Conservation (phyloP, 2,329 filamentous ascomycete species). For the Elsinoe perseae region DNA sequence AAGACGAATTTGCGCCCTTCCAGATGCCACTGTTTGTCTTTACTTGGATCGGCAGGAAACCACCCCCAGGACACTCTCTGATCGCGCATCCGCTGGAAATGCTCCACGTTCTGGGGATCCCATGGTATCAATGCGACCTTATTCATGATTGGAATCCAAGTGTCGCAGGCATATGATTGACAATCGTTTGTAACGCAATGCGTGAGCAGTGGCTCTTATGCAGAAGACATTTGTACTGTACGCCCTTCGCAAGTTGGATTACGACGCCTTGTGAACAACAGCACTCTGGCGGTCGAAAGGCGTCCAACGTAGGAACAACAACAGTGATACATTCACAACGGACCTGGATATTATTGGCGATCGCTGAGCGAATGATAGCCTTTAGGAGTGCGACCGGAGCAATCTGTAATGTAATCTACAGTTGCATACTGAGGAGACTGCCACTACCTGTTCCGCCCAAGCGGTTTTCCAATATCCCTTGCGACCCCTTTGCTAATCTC, state of each 20-base stretch:
- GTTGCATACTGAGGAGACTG: background rate
- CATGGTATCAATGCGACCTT: constrained; percentile 12
- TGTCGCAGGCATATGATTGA: background rate
- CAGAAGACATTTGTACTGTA: background rate
- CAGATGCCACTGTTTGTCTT: background rate
- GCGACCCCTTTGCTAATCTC: background rate
- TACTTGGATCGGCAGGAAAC: background rate
- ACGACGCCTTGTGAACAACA: background rate
- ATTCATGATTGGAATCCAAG: background rate
- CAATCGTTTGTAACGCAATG: background rate
- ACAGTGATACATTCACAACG: no score
- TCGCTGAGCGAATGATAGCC: no score
- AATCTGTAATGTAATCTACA: background rate
- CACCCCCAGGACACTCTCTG: constrained; percentile 6
- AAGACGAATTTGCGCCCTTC: background rate
- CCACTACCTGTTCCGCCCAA: background rate
- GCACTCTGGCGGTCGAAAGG: no score
- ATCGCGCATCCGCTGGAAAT: constrained; percentile 6
- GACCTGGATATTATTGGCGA: no score
- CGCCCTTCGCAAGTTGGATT: background rate
- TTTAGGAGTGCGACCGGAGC: no score
- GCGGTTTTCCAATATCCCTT: background rate
- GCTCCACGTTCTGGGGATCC: constrained; percentile 5
- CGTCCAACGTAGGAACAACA: no score
- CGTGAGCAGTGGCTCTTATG: background rate